Evolutionary conservation across 805 yeast species (phyloP).

Genomic region (Metschnikowia cerradonensis): DNA sequence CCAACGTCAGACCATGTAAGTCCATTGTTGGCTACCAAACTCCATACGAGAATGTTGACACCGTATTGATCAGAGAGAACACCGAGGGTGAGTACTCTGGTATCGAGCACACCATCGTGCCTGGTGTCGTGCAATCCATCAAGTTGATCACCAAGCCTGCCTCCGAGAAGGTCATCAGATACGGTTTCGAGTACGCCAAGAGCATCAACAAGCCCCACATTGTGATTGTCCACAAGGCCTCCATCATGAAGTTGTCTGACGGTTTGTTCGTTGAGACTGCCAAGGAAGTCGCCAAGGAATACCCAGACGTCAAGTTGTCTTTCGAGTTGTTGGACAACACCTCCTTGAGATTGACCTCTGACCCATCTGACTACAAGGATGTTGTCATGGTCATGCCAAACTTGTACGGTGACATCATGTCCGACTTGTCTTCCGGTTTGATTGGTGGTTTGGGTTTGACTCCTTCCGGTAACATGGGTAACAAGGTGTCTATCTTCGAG

Average conservation of each 20-base stretch:
- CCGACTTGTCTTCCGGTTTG: slow-evolving; percentile 95
- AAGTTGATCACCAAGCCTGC: slow-evolving; percentile 96
- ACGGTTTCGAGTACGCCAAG: slow-evolving; percentile 95
- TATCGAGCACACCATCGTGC: slow-evolving; percentile 95
- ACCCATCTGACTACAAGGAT: slow-evolving; percentile 82
- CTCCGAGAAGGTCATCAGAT: slow-evolving; percentile 92
- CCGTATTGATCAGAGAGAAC: slow-evolving; percentile 96
- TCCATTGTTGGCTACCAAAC: slow-evolving; percentile 91
- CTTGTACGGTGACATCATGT: slow-evolving; percentile 98
- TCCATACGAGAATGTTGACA: slow-evolving; percentile 83
- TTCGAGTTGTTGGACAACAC: slow-evolving; percentile 94
- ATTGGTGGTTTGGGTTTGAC: slow-evolving; percentile 99
- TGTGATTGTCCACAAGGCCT: slow-evolving; percentile 95
- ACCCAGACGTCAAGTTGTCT: slow-evolving; percentile 81
- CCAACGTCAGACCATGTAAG: slow-evolving; percentile 96
- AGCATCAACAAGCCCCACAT: slow-evolving; percentile 84
- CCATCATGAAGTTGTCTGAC: slow-evolving; percentile 96
- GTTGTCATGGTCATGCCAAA: slow-evolving; percentile 98
- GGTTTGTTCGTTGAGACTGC: slow-evolving; percentile 95
- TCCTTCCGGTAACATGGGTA: slow-evolving; percentile 99
- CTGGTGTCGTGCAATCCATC: slow-evolving; percentile 98
- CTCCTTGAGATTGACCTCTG: slow-evolving; percentile 81
- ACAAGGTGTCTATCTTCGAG: slow-evolving; percentile 95
- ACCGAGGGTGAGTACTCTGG: slow-evolving; percentile 99
- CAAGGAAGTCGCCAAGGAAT: slow-evolving; percentile 82